A percentile compares a stretch with the other conserved stretches of the same genome.
Conservation (phyloP, 2,329 filamentous ascomycete species). For the Curvularia sp. region DNA sequence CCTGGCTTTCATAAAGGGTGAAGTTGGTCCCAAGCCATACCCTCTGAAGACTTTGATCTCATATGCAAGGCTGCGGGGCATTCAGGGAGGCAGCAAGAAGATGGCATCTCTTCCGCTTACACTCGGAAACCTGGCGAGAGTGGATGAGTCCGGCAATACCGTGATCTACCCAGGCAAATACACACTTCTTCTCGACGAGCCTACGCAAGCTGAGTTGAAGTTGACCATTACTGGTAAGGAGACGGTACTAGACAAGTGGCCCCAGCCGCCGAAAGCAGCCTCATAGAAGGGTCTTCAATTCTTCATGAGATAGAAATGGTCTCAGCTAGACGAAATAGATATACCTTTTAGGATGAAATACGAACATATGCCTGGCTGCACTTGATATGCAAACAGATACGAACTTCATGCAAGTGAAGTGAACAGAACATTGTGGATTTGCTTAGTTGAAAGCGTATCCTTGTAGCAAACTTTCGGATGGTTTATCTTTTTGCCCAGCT, state of each 20-base stretch:
- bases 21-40: constrained; percentile 58
- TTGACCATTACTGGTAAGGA: constrained; percentile 58
- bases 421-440: neutral
- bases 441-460: neutral
- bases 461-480: neutral
- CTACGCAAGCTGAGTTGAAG: constrained; percentile 49
- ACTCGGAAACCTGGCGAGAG: constrained; percentile 59
- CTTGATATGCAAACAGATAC: neutral
- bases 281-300: neutral
- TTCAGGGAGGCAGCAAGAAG: constrained; percentile 43
- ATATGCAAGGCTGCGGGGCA: constrained; percentile 56
- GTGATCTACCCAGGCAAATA: constrained; percentile 64
- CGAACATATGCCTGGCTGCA: neutral
- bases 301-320: too few species aligned
- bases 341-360: neutral
- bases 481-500: neutral
- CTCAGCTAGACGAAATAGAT: neutral
- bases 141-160: constrained; percentile 58
- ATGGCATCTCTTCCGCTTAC: constrained; percentile 53
- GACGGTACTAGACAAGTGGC: constrained; percentile 52
- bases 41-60: constrained; percentile 62
- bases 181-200: constrained; percentile 29
- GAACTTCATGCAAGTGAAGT: neutral
- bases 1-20: constrained; percentile 58
- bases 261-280: constrained; percentile 21